Evolutionary conservation across 2,329 filamentous ascomycete genomes (phyloP).

Genomic region (Xylariaceae sp.): DNA sequence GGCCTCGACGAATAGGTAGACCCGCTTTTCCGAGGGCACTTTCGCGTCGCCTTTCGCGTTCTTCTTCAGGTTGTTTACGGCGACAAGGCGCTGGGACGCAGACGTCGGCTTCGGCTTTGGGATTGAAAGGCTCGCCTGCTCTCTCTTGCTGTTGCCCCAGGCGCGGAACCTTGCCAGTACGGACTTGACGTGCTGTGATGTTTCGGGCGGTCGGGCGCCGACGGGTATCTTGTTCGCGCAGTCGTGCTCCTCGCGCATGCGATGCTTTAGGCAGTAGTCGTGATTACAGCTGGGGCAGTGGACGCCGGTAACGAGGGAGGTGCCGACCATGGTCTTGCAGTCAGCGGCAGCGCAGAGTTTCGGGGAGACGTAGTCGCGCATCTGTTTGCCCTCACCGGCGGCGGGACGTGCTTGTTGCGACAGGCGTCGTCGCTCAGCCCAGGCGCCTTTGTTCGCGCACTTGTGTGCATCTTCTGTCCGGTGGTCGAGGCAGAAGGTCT

Average conservation of each 20-base stretch:
- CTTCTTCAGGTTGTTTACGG: constrained; percentile 74
- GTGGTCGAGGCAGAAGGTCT: constrained; percentile 90
- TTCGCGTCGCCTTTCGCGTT: constrained; percentile 86
- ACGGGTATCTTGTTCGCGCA: constrained; percentile 68
- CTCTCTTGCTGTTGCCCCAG: constrained; percentile 73
- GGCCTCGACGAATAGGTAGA: constrained; percentile 88
- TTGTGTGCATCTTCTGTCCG: constrained; percentile 78
- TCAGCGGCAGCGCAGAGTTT: constrained; percentile 61
- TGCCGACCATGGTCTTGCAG: constrained; percentile 69
- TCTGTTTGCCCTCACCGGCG: constrained; percentile 48
- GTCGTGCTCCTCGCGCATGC: constrained; percentile 73
- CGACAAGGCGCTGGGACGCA: constrained; percentile 59
- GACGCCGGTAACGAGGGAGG: constrained; percentile 59
- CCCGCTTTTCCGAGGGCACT: constrained; percentile 71
- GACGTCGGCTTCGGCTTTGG: constrained; percentile 59
- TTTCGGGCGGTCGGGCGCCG: constrained; percentile 41
- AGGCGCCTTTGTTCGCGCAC: constrained; percentile 55
- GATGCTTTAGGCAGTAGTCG: constrained; percentile 72
- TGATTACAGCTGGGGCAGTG: constrained; percentile 68
- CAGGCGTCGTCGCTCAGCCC: constrained; percentile 52
- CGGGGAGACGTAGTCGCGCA: constrained; percentile 51
- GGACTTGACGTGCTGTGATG: constrained; percentile 59
- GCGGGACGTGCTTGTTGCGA: constrained; percentile 50
- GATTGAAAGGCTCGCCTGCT: constrained; percentile 51
- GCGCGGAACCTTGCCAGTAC: constrained; percentile 72